Evolutionary conservation across 306 rosid genomes (phyloP).

Genomic region (Prunus kanzakura): DNA sequence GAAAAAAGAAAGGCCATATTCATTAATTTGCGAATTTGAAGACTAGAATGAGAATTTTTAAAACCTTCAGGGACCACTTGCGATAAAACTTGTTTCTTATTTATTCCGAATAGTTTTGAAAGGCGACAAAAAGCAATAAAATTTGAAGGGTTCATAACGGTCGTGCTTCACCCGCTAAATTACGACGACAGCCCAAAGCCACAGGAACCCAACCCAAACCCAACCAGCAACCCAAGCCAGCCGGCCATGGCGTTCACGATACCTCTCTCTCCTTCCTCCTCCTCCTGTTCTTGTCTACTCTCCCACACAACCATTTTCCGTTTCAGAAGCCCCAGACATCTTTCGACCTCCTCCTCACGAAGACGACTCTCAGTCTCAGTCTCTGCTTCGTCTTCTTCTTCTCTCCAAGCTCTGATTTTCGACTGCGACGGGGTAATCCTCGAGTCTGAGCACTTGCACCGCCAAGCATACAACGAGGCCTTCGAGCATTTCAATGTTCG

Average conservation of each 20-base stretch:
- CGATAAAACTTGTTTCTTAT: neutral
- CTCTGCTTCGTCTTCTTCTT: constrained; percentile 43
- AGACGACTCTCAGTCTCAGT: constrained; percentile 42
- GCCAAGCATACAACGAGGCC: constrained; percentile 88
- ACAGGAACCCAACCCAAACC: constrained; percentile 21
- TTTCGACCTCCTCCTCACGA: constrained; percentile 12
- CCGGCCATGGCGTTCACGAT: constrained; percentile 54
- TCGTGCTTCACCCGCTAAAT: constrained; percentile 27
- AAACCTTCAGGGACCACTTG: no score
- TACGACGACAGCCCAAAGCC: constrained; percentile 35
- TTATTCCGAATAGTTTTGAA: neutral
- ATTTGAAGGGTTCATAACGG: constrained; percentile 33
- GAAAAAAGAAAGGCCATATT: no score
- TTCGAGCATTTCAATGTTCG: constrained; percentile 67
- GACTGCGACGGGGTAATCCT: constrained; percentile 95
- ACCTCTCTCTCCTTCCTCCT: constrained; percentile 26
- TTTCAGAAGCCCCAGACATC: neutral
- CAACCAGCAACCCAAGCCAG: neutral
- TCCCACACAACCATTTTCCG: constrained; percentile 22
- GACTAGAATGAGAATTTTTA: no score
- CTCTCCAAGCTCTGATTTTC: constrained; percentile 73
- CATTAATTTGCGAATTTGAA: no score
- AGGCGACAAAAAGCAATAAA: neutral
- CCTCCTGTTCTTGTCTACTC: constrained; percentile 24
- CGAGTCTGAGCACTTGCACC: constrained; percentile 93